Conservation (phyloP, 202 grass and related monocot species). For the Schoenoplectus triqueter region DNA sequence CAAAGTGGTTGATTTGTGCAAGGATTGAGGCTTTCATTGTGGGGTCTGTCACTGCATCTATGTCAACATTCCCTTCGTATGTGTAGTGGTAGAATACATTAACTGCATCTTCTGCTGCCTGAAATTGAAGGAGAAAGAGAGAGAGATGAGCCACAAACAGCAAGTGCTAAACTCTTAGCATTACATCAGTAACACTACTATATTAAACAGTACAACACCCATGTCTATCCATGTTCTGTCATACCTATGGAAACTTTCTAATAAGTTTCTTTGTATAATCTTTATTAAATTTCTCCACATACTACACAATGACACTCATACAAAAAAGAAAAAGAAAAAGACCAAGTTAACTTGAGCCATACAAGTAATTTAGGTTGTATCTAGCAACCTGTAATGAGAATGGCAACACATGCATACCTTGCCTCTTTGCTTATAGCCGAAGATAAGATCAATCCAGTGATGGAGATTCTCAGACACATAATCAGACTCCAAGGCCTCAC, state of each 20-base stretch:
- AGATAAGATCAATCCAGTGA: slow-evolving; percentile 99
- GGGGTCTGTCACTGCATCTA: slow-evolving; percentile 92
- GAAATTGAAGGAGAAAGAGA: slow-evolving; percentile 40
- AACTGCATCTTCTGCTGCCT: slow-evolving; percentile 95
- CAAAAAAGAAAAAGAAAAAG: slow-evolving; percentile 29
- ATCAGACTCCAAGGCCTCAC: slow-evolving; percentile 96
- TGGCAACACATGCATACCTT: slow-evolving; percentile 57
- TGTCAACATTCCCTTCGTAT: slow-evolving; percentile 98
- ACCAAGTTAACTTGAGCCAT: slow-evolving; percentile 38
- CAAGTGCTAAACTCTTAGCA: neutral
- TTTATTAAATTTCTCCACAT: slow-evolving; percentile 12
- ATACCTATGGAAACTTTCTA: neutral
- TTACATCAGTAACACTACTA: neutral
- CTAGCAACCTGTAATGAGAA: slow-evolving; percentile 22
- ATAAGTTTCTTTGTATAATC: neutral
- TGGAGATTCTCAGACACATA: slow-evolving; percentile 98
- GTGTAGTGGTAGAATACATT: slow-evolving; percentile 99
- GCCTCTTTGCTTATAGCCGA: slow-evolving; percentile 95
- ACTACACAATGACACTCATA: neutral
- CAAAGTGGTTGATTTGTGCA: slow-evolving; percentile 99
- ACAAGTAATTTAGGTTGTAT: slow-evolving; percentile 28
- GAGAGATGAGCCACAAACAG: slow-evolving; percentile 13
- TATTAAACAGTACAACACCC: neutral
- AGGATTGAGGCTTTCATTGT: slow-evolving; percentile 99
- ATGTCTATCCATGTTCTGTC: neutral